Base-by-base conservation (phyloP, 192 early-diverging fungal genomes). In the Backusella luteola region DNA sequence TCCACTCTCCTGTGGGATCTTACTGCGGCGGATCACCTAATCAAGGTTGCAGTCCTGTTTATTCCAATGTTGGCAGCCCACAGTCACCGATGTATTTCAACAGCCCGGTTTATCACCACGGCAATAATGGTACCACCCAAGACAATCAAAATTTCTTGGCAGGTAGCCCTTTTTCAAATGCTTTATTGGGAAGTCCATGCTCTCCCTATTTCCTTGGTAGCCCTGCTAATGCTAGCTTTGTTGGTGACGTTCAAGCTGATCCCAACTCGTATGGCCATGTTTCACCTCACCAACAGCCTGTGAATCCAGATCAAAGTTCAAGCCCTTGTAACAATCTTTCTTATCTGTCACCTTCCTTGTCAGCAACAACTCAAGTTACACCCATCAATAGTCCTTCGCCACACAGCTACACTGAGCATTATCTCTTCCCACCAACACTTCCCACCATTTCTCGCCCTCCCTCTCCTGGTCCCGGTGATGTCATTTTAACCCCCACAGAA, bases 301-400 rank as follows among this genome's bases (percentile, higher is more conserved):
- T 63, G 56, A 63, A 63, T 14, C 56, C 6, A 69, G 35, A 69
- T 69, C 35, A 41, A 12, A 21, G 19, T 21, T 38, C 68, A 39
- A 69, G 68, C 14, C 38, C 68, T 69, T 69, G 38, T 41, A 38
- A 38, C 23, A 39, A 63, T 8, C 21, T 38, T 23, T 41, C 68
- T 69, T 69, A 69, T 39, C 38, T 69, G 38, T 69, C 68, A 69
- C 68, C 68, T 69, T 39, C 68, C 7, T 69, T 69, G 38, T 23
- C 34, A 39, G 35, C 68, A n/a, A 35, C 19, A 36, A 63, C 56
- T 69, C 68, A 69, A 69, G 35, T 41, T 69, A 39, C 68, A 11
- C 68, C 68, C 17, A 69, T 69, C 21, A 69, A 69, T 9, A 69
- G 68, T 8, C 68, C 68, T 69, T 69, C 68, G 34, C 68, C 68